phyloP scores from a whole-genome alignment of 805 yeast genomes.

The Candida ovalis region DNA sequence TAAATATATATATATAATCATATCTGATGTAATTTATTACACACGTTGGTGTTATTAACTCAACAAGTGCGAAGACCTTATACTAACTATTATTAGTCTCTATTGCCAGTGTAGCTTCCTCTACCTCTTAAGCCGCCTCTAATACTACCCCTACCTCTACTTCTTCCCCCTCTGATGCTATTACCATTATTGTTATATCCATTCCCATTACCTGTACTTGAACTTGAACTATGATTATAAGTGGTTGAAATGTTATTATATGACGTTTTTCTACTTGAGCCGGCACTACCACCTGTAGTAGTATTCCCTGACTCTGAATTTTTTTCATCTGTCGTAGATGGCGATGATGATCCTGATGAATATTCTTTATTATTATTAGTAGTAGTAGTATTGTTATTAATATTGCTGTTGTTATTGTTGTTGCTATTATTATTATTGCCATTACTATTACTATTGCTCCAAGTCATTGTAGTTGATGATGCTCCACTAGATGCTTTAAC shows the following conservation, averaged over 20 bases:
- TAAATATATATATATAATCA: too few species aligned
- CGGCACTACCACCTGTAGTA: neutral
- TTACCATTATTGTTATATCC: neutral
- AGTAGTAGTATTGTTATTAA: too few species aligned
- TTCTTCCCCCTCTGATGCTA: conserved; percentile 1
- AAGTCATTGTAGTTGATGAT: neutral
- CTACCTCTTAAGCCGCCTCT: conserved; percentile 18
- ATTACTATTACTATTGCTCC: neutral
- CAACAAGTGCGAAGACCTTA: too few species aligned
- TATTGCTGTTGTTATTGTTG: too few species aligned
- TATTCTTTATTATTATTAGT: conserved; percentile 1
- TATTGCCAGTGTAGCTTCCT: conserved; percentile 4
- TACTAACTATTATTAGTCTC: too few species aligned
- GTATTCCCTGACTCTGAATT: neutral
- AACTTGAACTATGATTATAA: conserved; percentile 1
- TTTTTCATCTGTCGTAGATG: neutral
- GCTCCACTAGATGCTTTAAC: neutral
- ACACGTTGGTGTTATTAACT: too few species aligned
- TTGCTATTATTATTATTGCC: too few species aligned
- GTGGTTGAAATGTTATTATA: conserved; percentile 6
- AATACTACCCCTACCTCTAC: conserved; percentile 5
- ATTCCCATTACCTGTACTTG: neutral
- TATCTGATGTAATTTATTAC: too few species aligned
- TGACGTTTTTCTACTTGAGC: conserved; percentile 2
- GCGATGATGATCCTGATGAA: conserved; percentile 4